Evolutionary conservation across 345 rosid species (phyloP), one percentile per base, ranked within the genome.

Genomic region (Abelmoschus esculentus): DNA sequence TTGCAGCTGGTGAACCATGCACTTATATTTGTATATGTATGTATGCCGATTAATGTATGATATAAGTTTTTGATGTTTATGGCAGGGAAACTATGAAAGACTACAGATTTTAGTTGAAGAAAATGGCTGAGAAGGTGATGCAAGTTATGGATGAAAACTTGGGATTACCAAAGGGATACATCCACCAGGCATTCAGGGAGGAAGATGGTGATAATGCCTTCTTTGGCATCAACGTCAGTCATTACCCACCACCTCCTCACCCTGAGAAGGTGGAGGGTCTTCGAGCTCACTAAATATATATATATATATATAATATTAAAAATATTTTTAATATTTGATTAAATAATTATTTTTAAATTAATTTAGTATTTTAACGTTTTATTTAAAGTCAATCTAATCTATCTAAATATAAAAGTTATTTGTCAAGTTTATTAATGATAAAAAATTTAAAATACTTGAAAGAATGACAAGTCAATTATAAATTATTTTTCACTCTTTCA

Each of bases 181-280:
- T 77, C 81, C 83, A 81, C 77, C 78, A 74, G 67, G 84, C 89
- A 61, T 90, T 92, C 67, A 82, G 86, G 6, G 83, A 68, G 15
- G 86, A 86, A 18, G 87, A 75, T 69, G 85, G 19, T 14, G 73
- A 67, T 31, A 81, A 64, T 15, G 89, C 88, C 69, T 90, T 86
- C 79, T 88, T 88, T n/a, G 96, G 93, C 1, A 90, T 93, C 64
- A 90, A 90, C 73, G 96, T 93, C 9, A 87, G 93, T 74, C 97
- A 93, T 77, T 93, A 93, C 76, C 98, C 98, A 11, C 95, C 98
- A n/a, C 91, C 96, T 74, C 95, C 97, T 53, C 84, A 76, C 34
- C 97, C 96, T 0, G 89, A 89, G 78, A 84, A 73, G 0, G 85
- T 89, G 46, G 75, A 67, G 32, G 98, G 97, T 19, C 96, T 93